A percentile compares a stretch with the other conserved stretches of the same genome.
phyloP scores from a whole-genome alignment of 2,329 filamentous ascomycete genomes.

The Alternaria dauci region DNA sequence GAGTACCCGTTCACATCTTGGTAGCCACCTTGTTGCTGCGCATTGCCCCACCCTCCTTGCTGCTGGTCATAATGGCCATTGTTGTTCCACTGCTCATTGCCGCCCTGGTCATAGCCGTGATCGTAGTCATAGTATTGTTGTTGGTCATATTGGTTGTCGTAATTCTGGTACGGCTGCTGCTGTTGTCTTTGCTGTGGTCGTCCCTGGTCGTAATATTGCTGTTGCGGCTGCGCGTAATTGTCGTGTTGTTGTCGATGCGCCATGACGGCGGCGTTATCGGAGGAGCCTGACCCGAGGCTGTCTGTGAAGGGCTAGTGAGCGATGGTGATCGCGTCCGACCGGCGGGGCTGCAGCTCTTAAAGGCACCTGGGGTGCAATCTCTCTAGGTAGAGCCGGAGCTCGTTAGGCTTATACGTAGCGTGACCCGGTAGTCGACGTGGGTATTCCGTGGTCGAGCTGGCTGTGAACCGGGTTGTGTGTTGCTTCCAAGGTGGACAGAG shows the following conservation, averaged over 20 bases:
- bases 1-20: slow-evolving; percentile 33
- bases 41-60: slow-evolving; percentile 41
- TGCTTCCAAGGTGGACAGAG: slow-evolving; percentile 26
- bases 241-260: slow-evolving; percentile 53
- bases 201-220: slow-evolving; percentile 39
- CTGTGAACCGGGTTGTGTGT: slow-evolving; percentile 18
- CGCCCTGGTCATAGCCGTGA: slow-evolving; percentile 46
- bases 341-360: slow-evolving; percentile 27
- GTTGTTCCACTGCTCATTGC: slow-evolving; percentile 47
- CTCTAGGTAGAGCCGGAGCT: slow-evolving; percentile 8
- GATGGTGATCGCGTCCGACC: slow-evolving; percentile 33
- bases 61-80: slow-evolving; percentile 44
- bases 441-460: slow-evolving; percentile 8
- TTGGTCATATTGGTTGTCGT: slow-evolving; percentile 40
- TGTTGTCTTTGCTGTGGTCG: slow-evolving; percentile 20
- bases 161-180: slow-evolving; percentile 39
- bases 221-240: slow-evolving; percentile 46
- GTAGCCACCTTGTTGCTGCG: slow-evolving; percentile 36
- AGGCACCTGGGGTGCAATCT: slow-evolving; percentile 10
- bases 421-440: slow-evolving; percentile 15
- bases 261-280: slow-evolving; percentile 42
- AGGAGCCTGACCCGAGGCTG: slow-evolving; percentile 27
- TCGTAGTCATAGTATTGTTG: slow-evolving; percentile 46
- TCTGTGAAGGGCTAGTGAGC: slow-evolving; percentile 30
- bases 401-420: slow-evolving; percentile 23